Percentiles rank a stretch among this genome's conserved stretches.
Conservation (phyloP, 1,284 basidiomycete species). For the Ganoderma multipileum region DNA sequence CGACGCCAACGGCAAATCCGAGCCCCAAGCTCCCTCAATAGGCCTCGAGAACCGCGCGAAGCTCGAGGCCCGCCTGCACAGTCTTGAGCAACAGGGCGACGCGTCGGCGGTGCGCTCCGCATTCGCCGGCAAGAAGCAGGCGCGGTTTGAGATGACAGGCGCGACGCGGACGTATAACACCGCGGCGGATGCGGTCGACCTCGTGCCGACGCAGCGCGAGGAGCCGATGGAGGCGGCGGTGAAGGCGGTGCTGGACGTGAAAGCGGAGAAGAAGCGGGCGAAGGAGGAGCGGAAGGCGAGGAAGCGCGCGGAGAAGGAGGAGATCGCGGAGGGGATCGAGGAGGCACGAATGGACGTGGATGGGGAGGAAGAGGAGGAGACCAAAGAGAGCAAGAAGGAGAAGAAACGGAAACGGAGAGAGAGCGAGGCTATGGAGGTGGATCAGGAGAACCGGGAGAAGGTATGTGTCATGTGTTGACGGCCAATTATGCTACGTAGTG, state of each 20-base stretch:
- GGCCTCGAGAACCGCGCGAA: constrained; percentile 94
- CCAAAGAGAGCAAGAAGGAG: constrained; percentile 56
- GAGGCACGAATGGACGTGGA: constrained; percentile 53
- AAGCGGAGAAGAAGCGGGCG: constrained; percentile 81
- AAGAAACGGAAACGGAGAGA: constrained; percentile 78
- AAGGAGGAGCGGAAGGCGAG: constrained; percentile 68
- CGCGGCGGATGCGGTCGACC: constrained; percentile 78
- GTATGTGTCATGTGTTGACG: constrained; percentile 41
- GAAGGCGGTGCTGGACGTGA: constrained; percentile 74
- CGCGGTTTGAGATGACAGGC: constrained; percentile 80
- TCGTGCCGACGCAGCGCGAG: constrained; percentile 85
- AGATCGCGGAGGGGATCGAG: constrained; percentile 47
- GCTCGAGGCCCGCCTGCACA: constrained; percentile 92
- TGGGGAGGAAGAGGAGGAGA: constrained; percentile 47
- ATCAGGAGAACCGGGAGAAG: constrained; percentile 44
- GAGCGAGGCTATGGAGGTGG: constrained; percentile 54
- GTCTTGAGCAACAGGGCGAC: constrained; percentile 86
- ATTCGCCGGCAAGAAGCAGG: constrained; percentile 71
- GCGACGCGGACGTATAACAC: constrained; percentile 85
- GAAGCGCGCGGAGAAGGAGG: constrained; percentile 48
- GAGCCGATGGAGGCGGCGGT: constrained; percentile 72
- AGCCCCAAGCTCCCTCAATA: constrained; percentile 80
- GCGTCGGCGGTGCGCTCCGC: constrained; percentile 67
- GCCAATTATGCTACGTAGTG: constrained; percentile 12
- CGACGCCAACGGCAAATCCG: constrained; percentile 91